Conservation (phyloP, 441 rosid species). For the Adansonia madagascariensis region DNA sequence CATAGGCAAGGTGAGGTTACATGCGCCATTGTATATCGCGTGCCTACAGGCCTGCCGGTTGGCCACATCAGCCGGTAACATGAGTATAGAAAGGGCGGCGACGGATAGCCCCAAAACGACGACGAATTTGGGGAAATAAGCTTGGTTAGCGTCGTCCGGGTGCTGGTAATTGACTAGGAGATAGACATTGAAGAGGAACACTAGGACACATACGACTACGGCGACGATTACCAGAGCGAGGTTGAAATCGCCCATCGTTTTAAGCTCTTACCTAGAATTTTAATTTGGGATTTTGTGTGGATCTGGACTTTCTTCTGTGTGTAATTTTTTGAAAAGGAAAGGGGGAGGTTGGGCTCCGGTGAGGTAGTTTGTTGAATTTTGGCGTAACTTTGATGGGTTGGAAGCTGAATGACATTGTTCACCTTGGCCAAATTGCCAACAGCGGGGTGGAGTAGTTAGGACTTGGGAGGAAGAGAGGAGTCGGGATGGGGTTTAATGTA, state of each 20-base stretch:
- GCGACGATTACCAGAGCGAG: slow-evolving; percentile 96
- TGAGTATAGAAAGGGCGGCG: slow-evolving; percentile 84
- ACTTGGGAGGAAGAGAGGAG: not conserved
- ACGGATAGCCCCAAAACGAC: slow-evolving; percentile 92
- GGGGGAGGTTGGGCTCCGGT: slow-evolving; percentile 39
- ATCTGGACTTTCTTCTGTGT: slow-evolving; percentile 37
- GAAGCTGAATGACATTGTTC: not conserved
- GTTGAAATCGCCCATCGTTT: slow-evolving; percentile 87
- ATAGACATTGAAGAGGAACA: slow-evolving; percentile 83
- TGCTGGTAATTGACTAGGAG: slow-evolving; percentile 97
- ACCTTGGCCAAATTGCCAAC: not conserved
- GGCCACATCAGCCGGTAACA: slow-evolving; percentile 96
- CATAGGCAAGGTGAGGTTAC: slow-evolving; percentile 92
- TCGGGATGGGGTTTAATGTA: slow-evolving; percentile 31
- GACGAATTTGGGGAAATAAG: slow-evolving; percentile 91
- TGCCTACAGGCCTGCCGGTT: slow-evolving; percentile 92
- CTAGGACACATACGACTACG: slow-evolving; percentile 76
- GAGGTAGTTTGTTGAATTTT: slow-evolving; percentile 38
- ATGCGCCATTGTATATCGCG: slow-evolving; percentile 89
- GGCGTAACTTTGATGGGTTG: slow-evolving; percentile 6
- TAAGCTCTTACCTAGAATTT: slow-evolving; percentile 8
- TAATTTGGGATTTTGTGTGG: slow-evolving; percentile 29
- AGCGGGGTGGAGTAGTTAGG: not conserved
- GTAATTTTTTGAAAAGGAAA: slow-evolving; percentile 13
- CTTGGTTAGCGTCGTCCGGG: slow-evolving; percentile 97